phyloP scores from a whole-genome alignment of 164 flowering plant genomes.

The Piper longum region DNA sequence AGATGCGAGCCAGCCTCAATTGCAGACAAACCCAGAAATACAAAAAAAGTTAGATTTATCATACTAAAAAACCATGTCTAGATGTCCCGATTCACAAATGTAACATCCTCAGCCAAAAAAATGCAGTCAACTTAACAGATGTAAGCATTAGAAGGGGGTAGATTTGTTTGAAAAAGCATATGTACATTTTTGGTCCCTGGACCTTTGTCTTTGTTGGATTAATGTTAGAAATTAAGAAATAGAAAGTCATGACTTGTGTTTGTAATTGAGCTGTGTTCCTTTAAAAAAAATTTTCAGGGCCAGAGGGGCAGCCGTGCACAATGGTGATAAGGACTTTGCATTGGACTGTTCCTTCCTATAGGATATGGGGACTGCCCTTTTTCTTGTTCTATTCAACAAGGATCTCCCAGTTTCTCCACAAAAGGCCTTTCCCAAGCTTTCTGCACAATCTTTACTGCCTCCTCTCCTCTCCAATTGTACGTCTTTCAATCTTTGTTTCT shows the following conservation, averaged over 20 bases:
- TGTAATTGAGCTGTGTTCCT: neutral
- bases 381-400: conserved; percentile 78
- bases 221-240: too few relatives aligned
- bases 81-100: too few relatives aligned
- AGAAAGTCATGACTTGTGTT: conserved; percentile 4
- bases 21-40: too few relatives aligned
- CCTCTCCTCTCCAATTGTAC: conserved; percentile 62
- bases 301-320: conserved; percentile 76
- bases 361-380: conserved; percentile 86
- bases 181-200: too few relatives aligned
- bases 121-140: too few relatives aligned
- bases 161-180: too few relatives aligned
- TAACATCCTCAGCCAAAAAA: too few relatives aligned
- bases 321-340: conserved; percentile 74
- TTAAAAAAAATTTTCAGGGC: conserved; percentile 23
- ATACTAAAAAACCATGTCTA: too few relatives aligned
- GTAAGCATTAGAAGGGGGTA: too few relatives aligned
- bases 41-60: too few relatives aligned
- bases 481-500: neutral
- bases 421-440: conserved; percentile 58
- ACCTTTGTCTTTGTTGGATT: too few relatives aligned
- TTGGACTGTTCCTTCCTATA: conserved; percentile 83
- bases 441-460: conserved; percentile 32
- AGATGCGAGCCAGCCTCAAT: too few relatives aligned
- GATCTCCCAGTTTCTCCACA: conserved; percentile 65